Evolutionary conservation across 1,284 basidiomycete genomes (phyloP).

Genomic region (Pisolithus thermaeus): DNA sequence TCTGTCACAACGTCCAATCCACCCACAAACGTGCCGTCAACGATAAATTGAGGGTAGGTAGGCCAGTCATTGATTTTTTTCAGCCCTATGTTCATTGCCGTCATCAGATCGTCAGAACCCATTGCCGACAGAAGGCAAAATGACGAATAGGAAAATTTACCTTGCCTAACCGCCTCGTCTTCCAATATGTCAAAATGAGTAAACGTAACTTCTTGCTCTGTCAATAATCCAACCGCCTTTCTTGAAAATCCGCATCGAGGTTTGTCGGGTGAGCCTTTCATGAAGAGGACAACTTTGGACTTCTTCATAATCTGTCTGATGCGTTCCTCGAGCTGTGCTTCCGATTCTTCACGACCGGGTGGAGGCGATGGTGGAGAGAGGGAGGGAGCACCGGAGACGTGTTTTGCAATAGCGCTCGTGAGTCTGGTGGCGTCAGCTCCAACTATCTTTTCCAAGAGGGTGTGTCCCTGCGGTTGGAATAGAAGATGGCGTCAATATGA

Average conservation of each 20-base stretch:
- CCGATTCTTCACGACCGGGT: conserved; percentile 46
- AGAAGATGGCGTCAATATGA: conserved; percentile 4
- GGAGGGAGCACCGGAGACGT: conserved; percentile 23
- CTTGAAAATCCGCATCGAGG: conserved; percentile 94
- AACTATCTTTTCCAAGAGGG: conserved; percentile 73
- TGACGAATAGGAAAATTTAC: conserved; percentile 26
- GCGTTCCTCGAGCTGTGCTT: conserved; percentile 61
- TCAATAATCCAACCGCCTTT: conserved; percentile 80
- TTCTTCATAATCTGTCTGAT: conserved; percentile 66
- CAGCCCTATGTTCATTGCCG: conserved; percentile 51
- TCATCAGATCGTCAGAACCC: conserved; percentile 46
- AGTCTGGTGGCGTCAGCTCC: conserved; percentile 80
- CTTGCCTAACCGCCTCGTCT: conserved; percentile 62
- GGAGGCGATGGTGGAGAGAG: conserved; percentile 26
- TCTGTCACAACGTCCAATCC: conserved; percentile 87
- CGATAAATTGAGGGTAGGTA: conserved; percentile 93
- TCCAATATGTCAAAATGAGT: conserved; percentile 86
- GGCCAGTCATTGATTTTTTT: conserved; percentile 86
- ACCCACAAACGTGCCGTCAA: conserved; percentile 91
- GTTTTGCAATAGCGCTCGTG: conserved; percentile 57
- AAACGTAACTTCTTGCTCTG: conserved; percentile 76
- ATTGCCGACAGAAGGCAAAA: conserved; percentile 34
- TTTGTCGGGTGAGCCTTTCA: conserved; percentile 87
- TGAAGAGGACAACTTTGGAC: conserved; percentile 84
- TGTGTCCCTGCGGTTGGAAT: conserved; percentile 67